Evolutionary conservation across 192 early-diverging fungal genomes (phyloP), one percentile per base, ranked within the genome.

Genomic region (Geranomyces variabilis): DNA sequence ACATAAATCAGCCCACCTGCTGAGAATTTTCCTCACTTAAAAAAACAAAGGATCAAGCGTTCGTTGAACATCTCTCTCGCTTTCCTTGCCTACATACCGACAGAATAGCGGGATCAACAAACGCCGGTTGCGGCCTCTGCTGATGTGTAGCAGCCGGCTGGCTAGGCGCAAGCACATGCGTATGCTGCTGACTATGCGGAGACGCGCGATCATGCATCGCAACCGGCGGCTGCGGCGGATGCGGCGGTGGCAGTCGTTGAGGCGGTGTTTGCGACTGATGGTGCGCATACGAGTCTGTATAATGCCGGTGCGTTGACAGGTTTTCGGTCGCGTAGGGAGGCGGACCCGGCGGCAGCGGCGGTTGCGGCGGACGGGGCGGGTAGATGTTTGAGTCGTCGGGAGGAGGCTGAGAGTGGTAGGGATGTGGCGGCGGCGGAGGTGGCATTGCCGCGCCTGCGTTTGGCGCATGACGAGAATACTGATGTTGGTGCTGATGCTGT

Each of bases 61-160:
- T 7, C 3, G n/a, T 7, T 41, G 36, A 41, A 41, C 5, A 3
- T 7, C 10, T 41, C 10, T 41, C 10, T 3, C 3, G 5, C 36
- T 41, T 41, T 41, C 36, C 36, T 7, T 41, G 36, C 10, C 36
- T 41, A 41, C 36, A 10, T 59, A 87, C 84, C 76, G 88, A 83
- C 44, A 87, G 74, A 55, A 89, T 89, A 24, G 87, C 87, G 1
- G 87, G 87, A 74, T 89, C 87, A 15, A 76, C 61, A 75, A 74
- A 80, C 26, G 44, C 63, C 61, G 70, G 72, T 69, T 21, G 75
- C 59, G 21, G 71, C 71, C 1, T 47, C 67, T 24, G 69, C 43
- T 13, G 17, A 21, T 29, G 45, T 34, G 7, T 7, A 3, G 7
- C n/a, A n/a, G 19, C n/a, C 19, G 19, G 51, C 17, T 53, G 51